Base-by-base conservation (phyloP, 306 rosid genomes). In the Cucurbita moschata region DNA sequence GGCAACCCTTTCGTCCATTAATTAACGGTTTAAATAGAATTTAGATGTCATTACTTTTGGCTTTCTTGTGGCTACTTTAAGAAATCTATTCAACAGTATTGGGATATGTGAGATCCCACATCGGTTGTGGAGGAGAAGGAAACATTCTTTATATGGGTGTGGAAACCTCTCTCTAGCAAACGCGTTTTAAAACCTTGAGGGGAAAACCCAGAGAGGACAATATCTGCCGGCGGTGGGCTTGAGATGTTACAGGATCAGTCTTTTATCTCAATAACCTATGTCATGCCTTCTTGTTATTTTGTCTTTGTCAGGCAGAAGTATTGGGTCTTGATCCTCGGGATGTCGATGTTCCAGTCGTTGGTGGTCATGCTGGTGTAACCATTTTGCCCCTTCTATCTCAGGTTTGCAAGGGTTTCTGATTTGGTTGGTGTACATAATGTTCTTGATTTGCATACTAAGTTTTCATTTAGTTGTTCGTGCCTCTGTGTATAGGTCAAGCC, bases 321-420 rank as follows among this genome's bases (percentile, higher is more conserved):
- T 83, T 95, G 35, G 97, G 97, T 59, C 82, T 83, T 78, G 96
- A 95, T 82, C 97, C 99, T 15, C 86, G 96, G 79, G 96, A 91
- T 53, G 97, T 95, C 76, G 92, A 91, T 67, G 99, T 95, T 81
- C 99, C 97, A 0, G 99, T 95, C 37, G 92, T 95, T 59, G 97
- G 99, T 40, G 99, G 99, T 75, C 99, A 95, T 50, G 84, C 97
- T 7, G 99, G 97, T 73, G 86, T 91, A 65, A 95, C 99, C 21
- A 95, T 91, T 75, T 78, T 95, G 66, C 99, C 99, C 26, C 97
- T 95, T 80, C 81, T 95, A 80, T 95, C 99, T 12, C 99, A 95
- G 99, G 98, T 94, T 37, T 64, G 73, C 39, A 65, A 59, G 69
- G 49, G 16, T 21, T 73, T 60, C 64, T 38, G 51, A 53, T 14